A percentile compares a stretch with the other conserved stretches of the same genome.
These are phyloP conservation scores for Asterophora lycoperdoides DNA, from an alignment of 768 basidiomycete species.

Conservation along the genomic window DNA sequence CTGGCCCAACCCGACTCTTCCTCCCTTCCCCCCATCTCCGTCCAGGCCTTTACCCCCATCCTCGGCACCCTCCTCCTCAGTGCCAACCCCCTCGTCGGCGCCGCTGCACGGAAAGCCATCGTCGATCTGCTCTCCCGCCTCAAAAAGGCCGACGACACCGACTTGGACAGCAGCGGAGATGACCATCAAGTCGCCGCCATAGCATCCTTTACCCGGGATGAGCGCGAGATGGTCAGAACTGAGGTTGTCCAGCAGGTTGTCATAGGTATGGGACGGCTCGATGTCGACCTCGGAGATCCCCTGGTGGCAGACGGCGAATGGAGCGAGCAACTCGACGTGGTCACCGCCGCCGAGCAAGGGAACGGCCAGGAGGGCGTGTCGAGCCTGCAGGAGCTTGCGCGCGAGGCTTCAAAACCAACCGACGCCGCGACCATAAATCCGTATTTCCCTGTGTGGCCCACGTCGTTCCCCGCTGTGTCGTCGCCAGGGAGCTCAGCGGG, in stretches of 20 bases:
- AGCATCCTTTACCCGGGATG: constrained; percentile 49
- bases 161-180: constrained; percentile 30
- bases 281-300: constrained; percentile 28
- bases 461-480: constrained; percentile 3
- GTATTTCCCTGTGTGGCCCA: constrained; percentile 46
- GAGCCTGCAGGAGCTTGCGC: constrained; percentile 7
- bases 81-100: constrained; percentile 68
- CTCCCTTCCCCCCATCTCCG: constrained; percentile 52
- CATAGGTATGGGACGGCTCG: constrained; percentile 81
- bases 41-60: constrained; percentile 87
- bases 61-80: constrained; percentile 85
- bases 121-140: constrained; percentile 76
- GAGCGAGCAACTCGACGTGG: constrained; percentile 9
- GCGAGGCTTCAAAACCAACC: constrained; percentile 1
- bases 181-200: constrained; percentile 32
- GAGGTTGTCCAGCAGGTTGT: constrained; percentile 86
- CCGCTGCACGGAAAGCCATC: constrained; percentile 67
- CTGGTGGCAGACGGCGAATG: not conserved
- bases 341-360: constrained; percentile 16
- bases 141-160: constrained; percentile 50
- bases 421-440: constrained; percentile 37
- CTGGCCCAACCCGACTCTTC: constrained; percentile 31
- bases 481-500: constrained; percentile 22
- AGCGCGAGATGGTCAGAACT: constrained; percentile 66
- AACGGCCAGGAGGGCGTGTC: constrained; percentile 15